Evolutionary conservation across 179 eudicot species (phyloP).

Genomic region (Spinacia oleracea): DNA sequence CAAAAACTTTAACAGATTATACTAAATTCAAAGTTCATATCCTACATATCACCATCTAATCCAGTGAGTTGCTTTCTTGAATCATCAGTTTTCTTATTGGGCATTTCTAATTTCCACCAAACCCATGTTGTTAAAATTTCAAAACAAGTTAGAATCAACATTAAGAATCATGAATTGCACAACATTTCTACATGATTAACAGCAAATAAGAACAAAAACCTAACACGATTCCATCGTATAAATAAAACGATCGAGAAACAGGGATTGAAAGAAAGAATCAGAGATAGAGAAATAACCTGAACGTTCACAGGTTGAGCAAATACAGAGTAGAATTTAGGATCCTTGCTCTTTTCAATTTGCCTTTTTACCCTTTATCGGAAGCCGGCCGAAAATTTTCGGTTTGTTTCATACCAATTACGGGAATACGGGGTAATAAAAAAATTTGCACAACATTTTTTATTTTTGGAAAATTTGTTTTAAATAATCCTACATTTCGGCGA

Average conservation of each 20-base stretch:
- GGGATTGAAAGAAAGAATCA: background rate
- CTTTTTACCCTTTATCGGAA: too few species aligned
- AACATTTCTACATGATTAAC: background rate
- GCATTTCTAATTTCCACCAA: constrained; percentile 1
- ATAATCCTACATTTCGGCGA: too few species aligned
- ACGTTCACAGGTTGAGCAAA: constrained; percentile 9
- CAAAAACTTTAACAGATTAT: background rate
- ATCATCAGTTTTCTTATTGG: background rate
- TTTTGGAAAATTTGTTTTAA: too few species aligned
- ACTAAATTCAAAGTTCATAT: background rate
- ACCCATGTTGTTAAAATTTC: background rate
- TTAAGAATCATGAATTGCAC: background rate
- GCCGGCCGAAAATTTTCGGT: too few species aligned
- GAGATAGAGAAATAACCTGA: constrained; percentile 21
- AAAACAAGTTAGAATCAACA: background rate
- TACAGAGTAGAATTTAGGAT: background rate
- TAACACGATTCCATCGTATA: background rate
- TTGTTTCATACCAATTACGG: too few species aligned
- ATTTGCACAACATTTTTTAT: too few species aligned
- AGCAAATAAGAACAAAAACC: constrained; percentile 4
- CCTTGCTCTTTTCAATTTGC: too few species aligned
- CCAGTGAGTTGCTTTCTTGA: background rate
- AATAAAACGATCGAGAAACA: background rate
- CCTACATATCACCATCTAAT: background rate
- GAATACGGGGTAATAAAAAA: too few species aligned